phyloP scores from a whole-genome alignment of 495 filamentous ascomycete species.

The Xylaria flabelliformis region DNA sequence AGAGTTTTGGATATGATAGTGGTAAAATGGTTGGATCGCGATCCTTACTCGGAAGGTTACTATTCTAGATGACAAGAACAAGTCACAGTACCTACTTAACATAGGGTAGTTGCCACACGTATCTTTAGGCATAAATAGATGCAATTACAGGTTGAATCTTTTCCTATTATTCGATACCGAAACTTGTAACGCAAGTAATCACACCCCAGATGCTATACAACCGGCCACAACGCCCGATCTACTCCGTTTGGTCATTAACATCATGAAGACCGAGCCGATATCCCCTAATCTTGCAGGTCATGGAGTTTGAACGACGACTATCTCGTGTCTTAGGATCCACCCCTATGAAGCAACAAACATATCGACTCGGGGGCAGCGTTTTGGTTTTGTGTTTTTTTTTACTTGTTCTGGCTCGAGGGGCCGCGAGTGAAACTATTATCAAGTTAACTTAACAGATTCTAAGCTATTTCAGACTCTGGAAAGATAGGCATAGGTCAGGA shows the following conservation, averaged over 20 bases:
- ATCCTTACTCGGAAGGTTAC: background rate
- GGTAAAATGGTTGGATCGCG: background rate
- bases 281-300: background rate
- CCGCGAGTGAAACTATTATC: slow-evolving; percentile 39
- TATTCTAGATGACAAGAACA: background rate
- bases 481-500: background rate
- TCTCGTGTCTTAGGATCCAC: background rate
- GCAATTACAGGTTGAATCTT: background rate
- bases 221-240: slow-evolving; percentile 8
- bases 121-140: background rate
- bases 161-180: background rate
- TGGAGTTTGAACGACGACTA: background rate
- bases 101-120: background rate
- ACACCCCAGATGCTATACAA: slow-evolving; percentile 22
- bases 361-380: background rate
- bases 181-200: slow-evolving; percentile 18
- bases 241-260: background rate
- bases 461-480: background rate
- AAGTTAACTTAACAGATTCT: background rate
- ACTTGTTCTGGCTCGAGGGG: slow-evolving; percentile 32
- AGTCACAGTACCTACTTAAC: background rate
- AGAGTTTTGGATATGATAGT: background rate
- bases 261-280: background rate
- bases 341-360: background rate
- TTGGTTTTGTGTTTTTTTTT: background rate